Conservation (phyloP, 257 asterid species). For the Forsythia suspensa region DNA sequence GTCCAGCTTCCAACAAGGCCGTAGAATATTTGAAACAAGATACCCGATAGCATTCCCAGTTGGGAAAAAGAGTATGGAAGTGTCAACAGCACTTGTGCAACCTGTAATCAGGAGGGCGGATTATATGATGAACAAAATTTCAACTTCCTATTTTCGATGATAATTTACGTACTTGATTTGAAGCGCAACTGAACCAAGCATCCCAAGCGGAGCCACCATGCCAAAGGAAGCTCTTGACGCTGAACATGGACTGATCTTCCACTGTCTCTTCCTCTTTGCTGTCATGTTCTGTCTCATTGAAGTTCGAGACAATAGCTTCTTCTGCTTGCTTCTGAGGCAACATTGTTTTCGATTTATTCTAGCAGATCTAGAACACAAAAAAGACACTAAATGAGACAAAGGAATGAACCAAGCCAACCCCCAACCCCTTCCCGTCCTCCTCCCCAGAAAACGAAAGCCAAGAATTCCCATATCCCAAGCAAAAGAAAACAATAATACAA, state of each 20-base stretch:
- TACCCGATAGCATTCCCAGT: constrained; percentile 85
- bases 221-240: constrained; percentile 75
- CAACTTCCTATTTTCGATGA: background rate
- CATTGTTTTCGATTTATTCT: constrained; percentile 44
- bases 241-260: constrained; percentile 59
- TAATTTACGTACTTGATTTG: constrained; percentile 67
- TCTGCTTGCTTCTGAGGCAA: constrained; percentile 81
- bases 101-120: constrained; percentile 35
- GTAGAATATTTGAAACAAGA: constrained; percentile 74
- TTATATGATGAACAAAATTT: background rate
- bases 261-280: constrained; percentile 37
- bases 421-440: background rate
- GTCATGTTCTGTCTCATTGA: constrained; percentile 52
- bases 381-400: constrained; percentile 34
- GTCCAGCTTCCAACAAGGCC: constrained; percentile 97
- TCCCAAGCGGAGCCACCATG: constrained; percentile 99
- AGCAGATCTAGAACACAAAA: constrained; percentile 20
- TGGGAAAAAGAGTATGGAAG: constrained; percentile 94
- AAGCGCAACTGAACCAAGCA: constrained; percentile 98
- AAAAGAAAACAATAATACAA: background rate
- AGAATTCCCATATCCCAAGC: constrained; percentile 43
- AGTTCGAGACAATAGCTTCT: constrained; percentile 81
- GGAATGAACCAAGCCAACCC: background rate
- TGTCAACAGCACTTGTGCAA: constrained; percentile 91
- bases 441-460: constrained; percentile 41